These are phyloP conservation scores for Prunus mira DNA, from an alignment of 306 rosid genomes.

Conservation along the genomic window DNA sequence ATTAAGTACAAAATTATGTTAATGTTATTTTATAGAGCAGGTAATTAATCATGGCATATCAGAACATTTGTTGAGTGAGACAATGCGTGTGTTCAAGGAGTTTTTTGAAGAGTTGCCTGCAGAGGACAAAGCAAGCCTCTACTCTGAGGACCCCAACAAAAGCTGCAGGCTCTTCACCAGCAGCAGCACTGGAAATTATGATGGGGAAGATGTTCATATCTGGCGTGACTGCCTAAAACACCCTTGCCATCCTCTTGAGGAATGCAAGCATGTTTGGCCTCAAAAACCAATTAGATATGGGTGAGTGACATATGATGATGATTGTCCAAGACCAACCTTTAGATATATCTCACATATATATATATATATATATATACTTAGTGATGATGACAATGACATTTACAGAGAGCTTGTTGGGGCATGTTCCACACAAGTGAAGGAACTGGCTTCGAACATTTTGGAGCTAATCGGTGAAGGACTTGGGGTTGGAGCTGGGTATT, in stretches of 20 bases:
- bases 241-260: conserved; percentile 23
- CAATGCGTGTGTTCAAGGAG: conserved; percentile 11
- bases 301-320: not conserved
- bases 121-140: conserved; percentile 12
- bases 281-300: conserved; percentile 11
- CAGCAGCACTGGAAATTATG: conserved; percentile 6
- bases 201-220: conserved; percentile 7
- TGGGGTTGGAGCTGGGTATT: conserved; percentile 11
- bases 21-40: not conserved
- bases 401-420: conserved; percentile 17
- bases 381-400: not conserved
- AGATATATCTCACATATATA: no score
- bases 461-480: conserved; percentile 30
- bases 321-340: not conserved
- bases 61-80: conserved; percentile 10
- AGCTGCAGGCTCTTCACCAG: conserved; percentile 11
- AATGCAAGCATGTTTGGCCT: conserved; percentile 24
- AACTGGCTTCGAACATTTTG: conserved; percentile 3
- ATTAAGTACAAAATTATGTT: not conserved
- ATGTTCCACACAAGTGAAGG: conserved; percentile 1
- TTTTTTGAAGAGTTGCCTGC: conserved; percentile 8
- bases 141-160: conserved; percentile 24
- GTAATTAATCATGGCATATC: conserved; percentile 20
- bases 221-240: conserved; percentile 24
- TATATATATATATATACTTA: no score